These are phyloP conservation scores for Colletotrichum sidae DNA, from an alignment of 2,329 filamentous ascomycete genomes.

Conservation along the genomic window DNA sequence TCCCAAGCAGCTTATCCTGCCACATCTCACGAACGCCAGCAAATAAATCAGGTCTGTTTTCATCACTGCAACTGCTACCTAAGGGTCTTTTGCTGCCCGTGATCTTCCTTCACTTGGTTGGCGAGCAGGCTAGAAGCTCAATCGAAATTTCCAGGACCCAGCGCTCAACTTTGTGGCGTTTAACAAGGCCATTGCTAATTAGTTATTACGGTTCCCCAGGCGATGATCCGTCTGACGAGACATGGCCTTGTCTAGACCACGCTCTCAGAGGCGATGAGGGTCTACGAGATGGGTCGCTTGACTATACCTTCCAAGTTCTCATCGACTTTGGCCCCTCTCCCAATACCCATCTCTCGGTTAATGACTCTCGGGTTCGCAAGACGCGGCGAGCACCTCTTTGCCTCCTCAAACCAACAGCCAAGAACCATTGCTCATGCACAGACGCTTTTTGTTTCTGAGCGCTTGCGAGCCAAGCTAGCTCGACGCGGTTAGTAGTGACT, in stretches of 20 bases:
- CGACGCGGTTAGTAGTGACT: slow-evolving; percentile 1
- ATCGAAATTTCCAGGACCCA: slow-evolving; percentile 15
- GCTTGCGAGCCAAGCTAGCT: neutral
- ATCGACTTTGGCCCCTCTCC: no score
- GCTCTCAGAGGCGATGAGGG: no score
- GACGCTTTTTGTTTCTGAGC: slow-evolving; percentile 25
- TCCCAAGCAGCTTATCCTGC: no score
- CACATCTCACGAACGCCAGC: no score
- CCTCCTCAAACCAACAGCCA: neutral
- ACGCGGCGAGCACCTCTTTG: neutral
- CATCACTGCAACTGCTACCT: no score
- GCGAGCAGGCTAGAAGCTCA: slow-evolving; percentile 17
- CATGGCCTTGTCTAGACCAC: neutral
- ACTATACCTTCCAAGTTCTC: no score
- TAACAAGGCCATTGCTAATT: slow-evolving; percentile 4
- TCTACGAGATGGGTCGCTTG: no score
- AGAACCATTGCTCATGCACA: neutral
- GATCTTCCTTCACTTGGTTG: no score
- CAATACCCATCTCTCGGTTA: no score
- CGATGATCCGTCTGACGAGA: neutral
- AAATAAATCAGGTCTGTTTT: no score
- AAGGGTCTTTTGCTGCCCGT: no score
- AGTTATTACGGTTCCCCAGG: slow-evolving; percentile 6
- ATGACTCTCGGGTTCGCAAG: no score
- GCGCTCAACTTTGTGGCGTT: slow-evolving; percentile 2